Evolutionary conservation across 116 monocot species (phyloP).

Genomic region (Thalassia testudinum): DNA sequence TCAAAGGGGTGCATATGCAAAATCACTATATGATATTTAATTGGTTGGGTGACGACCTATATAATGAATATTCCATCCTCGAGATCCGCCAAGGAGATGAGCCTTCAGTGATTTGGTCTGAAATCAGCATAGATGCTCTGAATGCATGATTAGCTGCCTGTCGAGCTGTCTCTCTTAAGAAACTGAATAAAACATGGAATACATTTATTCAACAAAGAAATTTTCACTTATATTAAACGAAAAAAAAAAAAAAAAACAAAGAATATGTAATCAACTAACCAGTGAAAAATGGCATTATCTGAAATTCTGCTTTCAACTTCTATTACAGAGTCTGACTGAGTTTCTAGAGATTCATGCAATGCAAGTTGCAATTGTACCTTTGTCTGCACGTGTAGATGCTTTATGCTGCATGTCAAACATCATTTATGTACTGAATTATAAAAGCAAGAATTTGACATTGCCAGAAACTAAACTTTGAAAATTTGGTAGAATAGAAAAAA

Average conservation of each 20-base stretch:
- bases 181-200: conserved; percentile 17
- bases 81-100: conserved; percentile 28
- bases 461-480: not conserved
- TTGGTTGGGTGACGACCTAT: conserved; percentile 23
- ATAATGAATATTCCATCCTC: conserved; percentile 59
- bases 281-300: conserved; percentile 69
- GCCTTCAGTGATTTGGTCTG: conserved; percentile 9
- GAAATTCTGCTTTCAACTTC: conserved; percentile 77
- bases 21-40: no score
- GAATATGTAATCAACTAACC: conserved; percentile 16
- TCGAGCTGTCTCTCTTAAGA: conserved; percentile 29
- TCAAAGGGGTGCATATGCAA: no score
- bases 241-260: not conserved
- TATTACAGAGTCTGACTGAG: conserved; percentile 48
- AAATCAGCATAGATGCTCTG: conserved; percentile 15
- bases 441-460: not conserved
- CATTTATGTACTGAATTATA: no score
- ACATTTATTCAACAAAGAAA: not conserved
- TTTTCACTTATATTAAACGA: no score
- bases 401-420: conserved; percentile 33
- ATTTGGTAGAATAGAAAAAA: no score
- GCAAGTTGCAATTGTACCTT: conserved; percentile 67
- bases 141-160: conserved; percentile 32
- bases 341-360: conserved; percentile 25
- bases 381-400: conserved; percentile 57